These are phyloP conservation scores for Ophiognomonia clavigignenti-juglandacearum DNA, from an alignment of 2,329 filamentous ascomycete species.

Conservation along the genomic window DNA sequence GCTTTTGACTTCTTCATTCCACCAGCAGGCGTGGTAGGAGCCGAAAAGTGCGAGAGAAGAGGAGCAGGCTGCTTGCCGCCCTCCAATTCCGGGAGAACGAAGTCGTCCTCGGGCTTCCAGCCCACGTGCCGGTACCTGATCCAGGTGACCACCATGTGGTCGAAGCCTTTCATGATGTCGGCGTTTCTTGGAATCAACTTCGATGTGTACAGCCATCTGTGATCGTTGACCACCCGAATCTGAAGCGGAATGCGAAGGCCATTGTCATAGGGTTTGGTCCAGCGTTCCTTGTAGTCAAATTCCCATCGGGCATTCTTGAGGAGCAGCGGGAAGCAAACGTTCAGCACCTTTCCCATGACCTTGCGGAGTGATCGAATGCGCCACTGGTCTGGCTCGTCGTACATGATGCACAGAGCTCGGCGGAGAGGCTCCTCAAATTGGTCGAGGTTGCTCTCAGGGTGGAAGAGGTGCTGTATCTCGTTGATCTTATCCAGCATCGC, in stretches of 20 bases:
- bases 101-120: conserved; percentile 8
- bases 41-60: background rate
- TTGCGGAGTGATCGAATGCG: conserved; percentile 19
- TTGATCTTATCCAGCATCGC: conserved; percentile 46
- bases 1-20: conserved; percentile 9
- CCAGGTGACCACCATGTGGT: conserved; percentile 7
- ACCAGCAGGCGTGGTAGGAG: background rate
- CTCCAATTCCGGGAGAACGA: background rate
- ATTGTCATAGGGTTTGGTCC: too few species aligned
- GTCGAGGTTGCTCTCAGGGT: conserved; percentile 14
- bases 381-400: conserved; percentile 20
- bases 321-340: conserved; percentile 20
- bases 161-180: conserved; percentile 7
- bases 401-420: conserved; percentile 20
- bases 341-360: conserved; percentile 22
- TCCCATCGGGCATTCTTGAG: conserved; percentile 12
- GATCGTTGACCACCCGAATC: conserved; percentile 7
- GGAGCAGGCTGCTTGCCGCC: background rate
- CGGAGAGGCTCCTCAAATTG: conserved; percentile 19
- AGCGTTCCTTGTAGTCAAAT: background rate
- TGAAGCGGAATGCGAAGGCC: background rate
- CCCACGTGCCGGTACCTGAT: background rate
- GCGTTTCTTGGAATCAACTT: background rate
- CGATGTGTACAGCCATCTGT: conserved; percentile 13
- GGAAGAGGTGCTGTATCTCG: conserved; percentile 10